These are phyloP conservation scores for Aspergillus carlsbadensis DNA, from an alignment of 495 filamentous ascomycete genomes.

Conservation along the genomic window DNA sequence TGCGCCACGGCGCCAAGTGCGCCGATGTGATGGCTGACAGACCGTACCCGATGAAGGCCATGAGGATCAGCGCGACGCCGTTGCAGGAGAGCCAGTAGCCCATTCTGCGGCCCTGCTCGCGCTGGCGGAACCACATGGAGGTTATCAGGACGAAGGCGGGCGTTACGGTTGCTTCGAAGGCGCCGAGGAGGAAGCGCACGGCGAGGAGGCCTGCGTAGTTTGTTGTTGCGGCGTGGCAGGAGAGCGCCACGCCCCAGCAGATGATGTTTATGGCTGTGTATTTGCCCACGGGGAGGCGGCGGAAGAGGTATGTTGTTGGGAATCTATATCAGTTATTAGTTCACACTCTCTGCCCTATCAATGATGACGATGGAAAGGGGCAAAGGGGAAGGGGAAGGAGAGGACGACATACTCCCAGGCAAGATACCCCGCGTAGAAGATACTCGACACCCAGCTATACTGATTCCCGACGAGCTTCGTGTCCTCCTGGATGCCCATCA, in stretches of 20 bases:
- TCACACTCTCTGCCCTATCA: too few species aligned
- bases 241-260: slow-evolving; percentile 47
- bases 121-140: slow-evolving; percentile 62
- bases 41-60: slow-evolving; percentile 62
- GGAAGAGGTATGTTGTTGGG: slow-evolving; percentile 50
- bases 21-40: slow-evolving; percentile 57
- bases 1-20: slow-evolving; percentile 63
- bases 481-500: slow-evolving; percentile 60
- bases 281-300: slow-evolving; percentile 48
- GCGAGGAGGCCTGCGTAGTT: too few species aligned
- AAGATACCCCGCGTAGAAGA: slow-evolving; percentile 69
- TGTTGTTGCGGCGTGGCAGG: neutral
- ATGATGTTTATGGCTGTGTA: slow-evolving; percentile 53
- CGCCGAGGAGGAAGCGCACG: slow-evolving; percentile 51
- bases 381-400: too few species aligned
- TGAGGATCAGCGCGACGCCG: slow-evolving; percentile 59
- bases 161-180: slow-evolving; percentile 61
- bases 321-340: too few species aligned
- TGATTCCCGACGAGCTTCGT: slow-evolving; percentile 40
- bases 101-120: slow-evolving; percentile 56
- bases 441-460: slow-evolving; percentile 55
- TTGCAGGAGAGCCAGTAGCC: slow-evolving; percentile 67
- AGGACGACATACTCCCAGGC: slow-evolving; percentile 61
- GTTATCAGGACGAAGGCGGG: slow-evolving; percentile 64
- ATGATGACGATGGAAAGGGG: too few species aligned